Evolutionary conservation across 1,284 basidiomycete species (phyloP).

Genomic region (Rhodotorula glutinis): DNA sequence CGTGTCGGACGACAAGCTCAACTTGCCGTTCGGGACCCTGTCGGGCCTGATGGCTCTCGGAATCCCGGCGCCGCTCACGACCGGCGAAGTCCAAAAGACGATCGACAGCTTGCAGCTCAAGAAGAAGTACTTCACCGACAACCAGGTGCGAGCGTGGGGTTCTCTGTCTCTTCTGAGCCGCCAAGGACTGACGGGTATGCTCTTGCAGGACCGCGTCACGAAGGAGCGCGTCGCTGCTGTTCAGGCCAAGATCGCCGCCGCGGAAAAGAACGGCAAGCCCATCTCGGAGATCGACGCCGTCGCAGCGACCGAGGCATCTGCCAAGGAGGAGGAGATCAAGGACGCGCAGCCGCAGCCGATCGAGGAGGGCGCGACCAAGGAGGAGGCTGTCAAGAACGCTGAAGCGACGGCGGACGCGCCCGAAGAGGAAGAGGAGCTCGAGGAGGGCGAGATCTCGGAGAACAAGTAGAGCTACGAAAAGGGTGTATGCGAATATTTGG

Average conservation of each 20-base stretch:
- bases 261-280: slow-evolving; percentile 22
- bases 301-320: slow-evolving; percentile 14
- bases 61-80: slow-evolving; percentile 80
- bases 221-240: slow-evolving; percentile 60
- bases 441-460: neutral
- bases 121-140: slow-evolving; percentile 84
- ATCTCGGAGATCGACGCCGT: slow-evolving; percentile 13
- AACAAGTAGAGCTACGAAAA: too few species aligned
- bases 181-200: slow-evolving; percentile 43
- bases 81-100: slow-evolving; percentile 74
- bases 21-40: slow-evolving; percentile 81
- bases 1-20: slow-evolving; percentile 52
- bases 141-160: slow-evolving; percentile 50
- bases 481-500: too few species aligned
- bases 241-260: slow-evolving; percentile 51
- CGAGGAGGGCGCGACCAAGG: slow-evolving; percentile 12
- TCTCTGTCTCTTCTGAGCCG: slow-evolving; percentile 44
- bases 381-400: slow-evolving; percentile 14
- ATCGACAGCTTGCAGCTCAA: slow-evolving; percentile 90
- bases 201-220: slow-evolving; percentile 52
- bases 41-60: slow-evolving; percentile 81
- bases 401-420: neutral
- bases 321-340: slow-evolving; percentile 13
- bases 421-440: neutral
- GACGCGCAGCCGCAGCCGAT: slow-evolving; percentile 18